phyloP scores from a whole-genome alignment of 2,329 filamentous ascomycete genomes.

The Nemania abortiva region DNA sequence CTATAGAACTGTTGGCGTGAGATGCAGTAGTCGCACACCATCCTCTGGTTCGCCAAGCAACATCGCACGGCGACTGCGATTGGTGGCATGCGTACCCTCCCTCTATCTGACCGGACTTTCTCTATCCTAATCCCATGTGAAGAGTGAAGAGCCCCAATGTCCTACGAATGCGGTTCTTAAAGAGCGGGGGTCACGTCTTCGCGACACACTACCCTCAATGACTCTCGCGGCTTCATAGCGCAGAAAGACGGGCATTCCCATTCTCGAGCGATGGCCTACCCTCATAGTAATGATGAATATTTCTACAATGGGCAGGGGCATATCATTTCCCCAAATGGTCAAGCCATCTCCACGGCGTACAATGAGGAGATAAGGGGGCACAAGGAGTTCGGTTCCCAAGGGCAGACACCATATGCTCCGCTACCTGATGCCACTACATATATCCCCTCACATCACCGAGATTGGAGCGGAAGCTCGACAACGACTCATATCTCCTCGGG shows the following conservation, averaged over 20 bases:
- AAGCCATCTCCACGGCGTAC: conserved; percentile 15
- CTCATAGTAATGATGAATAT: conserved; percentile 17
- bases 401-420: background rate
- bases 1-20: background rate
- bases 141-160: background rate
- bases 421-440: conserved; percentile 8
- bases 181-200: background rate
- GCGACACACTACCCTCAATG: background rate
- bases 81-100: conserved; percentile 17
- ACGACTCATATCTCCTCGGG: conserved; percentile 31
- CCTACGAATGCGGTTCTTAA: background rate
- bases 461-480: conserved; percentile 43
- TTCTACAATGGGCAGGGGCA: conserved; percentile 30
- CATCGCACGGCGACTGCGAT: background rate
- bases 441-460: conserved; percentile 41
- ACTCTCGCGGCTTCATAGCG: background rate
- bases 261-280: conserved; percentile 19
- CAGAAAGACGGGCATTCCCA: background rate
- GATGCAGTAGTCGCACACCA: conserved; percentile 23
- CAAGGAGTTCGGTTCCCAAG: conserved; percentile 16
- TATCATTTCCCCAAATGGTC: conserved; percentile 14
- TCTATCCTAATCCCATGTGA: background rate
- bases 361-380: conserved; percentile 23
- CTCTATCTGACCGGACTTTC: background rate
- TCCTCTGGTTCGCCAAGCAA: conserved; percentile 2